A percentile compares a stretch with the other conserved stretches of the same genome.
Conservation (phyloP, 2,329 filamentous ascomycete genomes). For the Hypoxylon sp. region DNA sequence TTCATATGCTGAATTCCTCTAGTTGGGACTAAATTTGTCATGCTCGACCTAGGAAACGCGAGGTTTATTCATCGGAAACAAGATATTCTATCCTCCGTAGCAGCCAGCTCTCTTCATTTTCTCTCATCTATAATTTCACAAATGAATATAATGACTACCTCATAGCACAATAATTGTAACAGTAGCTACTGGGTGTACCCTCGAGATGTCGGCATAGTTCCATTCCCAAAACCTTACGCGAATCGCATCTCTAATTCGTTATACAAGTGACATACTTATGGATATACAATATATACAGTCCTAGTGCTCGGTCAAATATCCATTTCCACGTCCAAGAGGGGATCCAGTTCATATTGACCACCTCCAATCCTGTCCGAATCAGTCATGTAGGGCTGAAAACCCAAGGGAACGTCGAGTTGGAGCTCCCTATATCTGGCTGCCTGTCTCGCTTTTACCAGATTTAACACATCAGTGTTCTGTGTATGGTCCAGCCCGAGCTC, state of each 20-base stretch:
- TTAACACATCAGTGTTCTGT: slow-evolving; percentile 79
- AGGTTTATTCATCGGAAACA: not conserved
- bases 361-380: slow-evolving; percentile 49
- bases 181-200: not conserved
- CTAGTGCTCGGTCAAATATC: slow-evolving; percentile 12
- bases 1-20: not conserved
- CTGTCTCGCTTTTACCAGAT: slow-evolving; percentile 80
- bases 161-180: not conserved
- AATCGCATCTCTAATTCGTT: slow-evolving; percentile 27
- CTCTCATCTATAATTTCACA: no score
- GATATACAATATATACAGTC: slow-evolving; percentile 37
- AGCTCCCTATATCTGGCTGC: slow-evolving; percentile 54
- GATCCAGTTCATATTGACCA: slow-evolving; percentile 29
- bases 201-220: not conserved
- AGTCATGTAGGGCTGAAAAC: slow-evolving; percentile 48
- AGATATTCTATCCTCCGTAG: not conserved
- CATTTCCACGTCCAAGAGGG: slow-evolving; percentile 29
- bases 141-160: not conserved
- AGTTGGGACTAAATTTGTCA: no score
- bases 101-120: no score
- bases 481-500: slow-evolving; percentile 80
- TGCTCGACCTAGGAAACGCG: not conserved
- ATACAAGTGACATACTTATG: slow-evolving; percentile 27
- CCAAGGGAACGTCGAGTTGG: slow-evolving; percentile 46
- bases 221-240: not conserved